A percentile compares a stretch with the other conserved stretches of the same genome.
These are phyloP conservation scores for Alternaria sp. DNA, from an alignment of 2,329 filamentous ascomycete genomes.

Conservation along the genomic window DNA sequence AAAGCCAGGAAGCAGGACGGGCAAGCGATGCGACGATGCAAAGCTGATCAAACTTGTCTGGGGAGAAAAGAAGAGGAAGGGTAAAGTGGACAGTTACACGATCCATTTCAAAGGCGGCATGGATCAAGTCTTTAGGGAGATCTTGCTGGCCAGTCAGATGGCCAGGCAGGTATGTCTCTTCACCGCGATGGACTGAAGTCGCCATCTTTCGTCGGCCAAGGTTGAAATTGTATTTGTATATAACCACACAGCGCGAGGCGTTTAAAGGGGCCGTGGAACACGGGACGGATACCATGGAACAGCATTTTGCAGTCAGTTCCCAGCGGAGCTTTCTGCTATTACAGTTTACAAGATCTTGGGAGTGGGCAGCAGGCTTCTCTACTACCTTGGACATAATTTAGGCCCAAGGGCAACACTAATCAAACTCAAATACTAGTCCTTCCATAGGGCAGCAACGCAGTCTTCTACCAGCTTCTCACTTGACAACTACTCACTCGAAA, in stretches of 20 bases:
- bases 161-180: conserved; percentile 46
- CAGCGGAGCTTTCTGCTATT: neutral
- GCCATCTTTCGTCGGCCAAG: neutral
- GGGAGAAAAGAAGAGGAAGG: conserved; percentile 46
- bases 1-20: conserved; percentile 44
- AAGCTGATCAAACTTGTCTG: conserved; percentile 38
- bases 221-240: conserved; percentile 10
- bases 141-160: conserved; percentile 48
- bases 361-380: conserved; percentile 6
- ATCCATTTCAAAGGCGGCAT: conserved; percentile 47
- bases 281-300: conserved; percentile 21
- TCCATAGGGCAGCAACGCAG: neutral
- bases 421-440: neutral
- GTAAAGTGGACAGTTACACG: conserved; percentile 47
- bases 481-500: neutral
- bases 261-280: conserved; percentile 7
- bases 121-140: conserved; percentile 46
- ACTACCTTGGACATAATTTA: neutral
- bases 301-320: conserved; percentile 8
- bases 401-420: neutral
- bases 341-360: neutral
- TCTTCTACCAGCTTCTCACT: neutral
- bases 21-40: conserved; percentile 45
- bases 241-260: conserved; percentile 13
- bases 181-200: conserved; percentile 41